phyloP scores from a whole-genome alignment of 176 grass and related monocot species.

The Triticum aestivum region DNA sequence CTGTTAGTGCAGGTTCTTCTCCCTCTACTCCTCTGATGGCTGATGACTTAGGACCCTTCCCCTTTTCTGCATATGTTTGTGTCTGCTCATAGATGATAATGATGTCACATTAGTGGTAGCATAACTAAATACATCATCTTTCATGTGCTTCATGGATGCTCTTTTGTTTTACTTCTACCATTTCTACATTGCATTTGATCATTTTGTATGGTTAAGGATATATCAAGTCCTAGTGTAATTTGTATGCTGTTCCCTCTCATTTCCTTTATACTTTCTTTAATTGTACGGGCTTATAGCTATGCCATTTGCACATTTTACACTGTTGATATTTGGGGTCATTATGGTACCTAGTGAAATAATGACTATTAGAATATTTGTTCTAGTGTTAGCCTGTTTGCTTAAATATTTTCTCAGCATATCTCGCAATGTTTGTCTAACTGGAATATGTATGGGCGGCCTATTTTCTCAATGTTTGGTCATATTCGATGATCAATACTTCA shows the following conservation, averaged over 20 bases:
- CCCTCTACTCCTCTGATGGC: too few relatives aligned
- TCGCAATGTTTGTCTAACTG: too few relatives aligned
- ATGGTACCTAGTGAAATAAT: too few relatives aligned
- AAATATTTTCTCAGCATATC: not conserved
- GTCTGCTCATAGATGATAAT: not conserved
- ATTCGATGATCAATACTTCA: not conserved
- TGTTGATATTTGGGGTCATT: too few relatives aligned
- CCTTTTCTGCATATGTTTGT: not conserved
- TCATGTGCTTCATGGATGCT: not conserved
- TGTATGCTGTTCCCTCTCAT: not conserved
- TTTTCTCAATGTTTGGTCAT: not conserved
- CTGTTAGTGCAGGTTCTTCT: not conserved
- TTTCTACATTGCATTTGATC: not conserved
- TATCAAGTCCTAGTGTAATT: not conserved
- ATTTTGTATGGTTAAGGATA: not conserved
- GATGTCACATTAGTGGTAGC: not conserved
- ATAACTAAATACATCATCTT: not conserved
- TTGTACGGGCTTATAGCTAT: not conserved
- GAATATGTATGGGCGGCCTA: not conserved
- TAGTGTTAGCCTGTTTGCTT: not conserved
- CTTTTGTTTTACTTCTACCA: not conserved
- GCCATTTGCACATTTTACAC: not conserved
- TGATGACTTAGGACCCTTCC: not conserved
- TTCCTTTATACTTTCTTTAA: not conserved
- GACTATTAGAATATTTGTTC: not conserved